phyloP scores from a whole-genome alignment of 2,329 filamentous ascomycete genomes.

The Fusarium oxysporum region DNA sequence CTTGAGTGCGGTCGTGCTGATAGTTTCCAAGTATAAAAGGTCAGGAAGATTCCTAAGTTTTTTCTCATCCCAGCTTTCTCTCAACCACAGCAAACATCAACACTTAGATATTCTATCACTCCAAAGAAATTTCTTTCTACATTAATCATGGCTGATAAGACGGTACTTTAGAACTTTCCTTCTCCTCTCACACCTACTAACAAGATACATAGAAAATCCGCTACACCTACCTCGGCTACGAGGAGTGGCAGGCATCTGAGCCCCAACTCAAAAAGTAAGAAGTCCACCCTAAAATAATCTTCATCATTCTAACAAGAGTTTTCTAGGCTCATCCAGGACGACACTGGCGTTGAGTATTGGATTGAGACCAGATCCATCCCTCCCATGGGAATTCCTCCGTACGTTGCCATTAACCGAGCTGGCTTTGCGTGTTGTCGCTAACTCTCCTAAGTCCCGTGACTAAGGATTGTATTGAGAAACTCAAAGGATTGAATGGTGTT shows the following conservation, averaged over 20 bases:
- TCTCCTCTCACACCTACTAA: background rate
- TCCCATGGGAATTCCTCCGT: background rate
- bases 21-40: background rate
- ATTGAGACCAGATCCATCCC: background rate
- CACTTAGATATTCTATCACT: accelerated
- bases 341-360: background rate
- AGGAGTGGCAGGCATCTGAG: background rate
- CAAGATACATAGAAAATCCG: background rate
- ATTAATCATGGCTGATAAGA: background rate
- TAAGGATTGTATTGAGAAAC: background rate
- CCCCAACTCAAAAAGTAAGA: background rate
- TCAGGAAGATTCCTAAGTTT: background rate
- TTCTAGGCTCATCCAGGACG: background rate
- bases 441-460: background rate
- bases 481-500: background rate
- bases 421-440: accelerated
- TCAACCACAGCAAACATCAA: background rate
- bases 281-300: accelerated
- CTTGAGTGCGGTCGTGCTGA: background rate
- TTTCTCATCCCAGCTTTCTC: background rate
- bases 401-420: accelerated
- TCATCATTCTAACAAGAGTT: accelerated
- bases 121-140: accelerated
- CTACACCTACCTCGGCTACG: background rate
- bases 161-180: background rate